Base-by-base conservation (phyloP, 2,329 filamentous ascomycete genomes). In the Fusarium hostae region DNA sequence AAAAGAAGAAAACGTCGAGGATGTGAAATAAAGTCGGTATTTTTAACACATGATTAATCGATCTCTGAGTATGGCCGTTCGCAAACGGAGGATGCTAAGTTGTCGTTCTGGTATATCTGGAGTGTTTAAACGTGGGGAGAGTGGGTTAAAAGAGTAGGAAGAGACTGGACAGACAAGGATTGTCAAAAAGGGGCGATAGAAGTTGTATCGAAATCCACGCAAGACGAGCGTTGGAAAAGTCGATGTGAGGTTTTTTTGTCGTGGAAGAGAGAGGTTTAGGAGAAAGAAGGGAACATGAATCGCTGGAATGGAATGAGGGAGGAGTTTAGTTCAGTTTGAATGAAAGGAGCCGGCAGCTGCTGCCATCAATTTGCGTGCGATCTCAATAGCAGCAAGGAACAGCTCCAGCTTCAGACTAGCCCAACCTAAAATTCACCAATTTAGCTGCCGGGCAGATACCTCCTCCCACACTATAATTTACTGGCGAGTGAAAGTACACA, bases 121-220 rank as follows among this genome's bases (percentile, higher is more conserved):
- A 51, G 40, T 41, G 52, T 41, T 57, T 51, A 61, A 59, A 59
- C 63, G 69, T 72, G 68, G 68, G 59, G 64, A 72, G 66, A 51
- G 63, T 54, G 58, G 66, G 57, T 59, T 63, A 2, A 51, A 58
- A 18, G 10, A 61, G 35, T 26, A 44, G 61, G 30, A 54, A 66
- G 63, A 69, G 71, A 73, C 71, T 55, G 71, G 63, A 73, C 71
- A 73, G 71, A 73, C 70, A 70, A 69, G 59, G 57, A 69, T 73
- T 72, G 71, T 58, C 71, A 71, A 73, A 61, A 71, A 67, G 52
- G 63, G 63, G 69, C 15, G 16, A 34, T 47, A 54, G 41, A 26
- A 50, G 22, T 35, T 52, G 20, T 40, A n/a, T 32, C 12, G 11
- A 37, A 48, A 43, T 18, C 30, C 44, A 55, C 41, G 28, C 8